phyloP scores from a whole-genome alignment of 371 early-diverging fungal species.

The Mortierella sp. region DNA sequence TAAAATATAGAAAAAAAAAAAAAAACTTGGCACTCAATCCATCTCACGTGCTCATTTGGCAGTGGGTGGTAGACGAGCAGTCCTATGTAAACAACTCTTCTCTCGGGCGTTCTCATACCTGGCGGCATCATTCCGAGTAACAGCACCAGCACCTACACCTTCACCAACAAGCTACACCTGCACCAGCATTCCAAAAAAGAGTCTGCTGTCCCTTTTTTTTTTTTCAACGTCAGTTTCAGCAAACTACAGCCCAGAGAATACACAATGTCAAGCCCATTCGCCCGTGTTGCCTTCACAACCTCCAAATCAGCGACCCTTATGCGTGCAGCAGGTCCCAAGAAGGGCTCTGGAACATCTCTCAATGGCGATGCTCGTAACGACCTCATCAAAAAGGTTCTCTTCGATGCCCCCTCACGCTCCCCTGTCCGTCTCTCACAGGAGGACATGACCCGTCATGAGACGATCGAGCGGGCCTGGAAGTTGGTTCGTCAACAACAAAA shows the following conservation, averaged over 20 bases:
- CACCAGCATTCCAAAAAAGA: background rate
- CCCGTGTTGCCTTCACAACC: slow-evolving; percentile 27
- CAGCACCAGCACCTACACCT: background rate
- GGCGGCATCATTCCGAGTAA: background rate
- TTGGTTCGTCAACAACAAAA: slow-evolving; percentile 69
- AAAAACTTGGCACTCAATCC: too few species aligned
- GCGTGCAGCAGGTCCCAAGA: slow-evolving; percentile 27
- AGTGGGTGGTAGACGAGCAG: too few species aligned
- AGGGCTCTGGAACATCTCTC: slow-evolving; percentile 43
- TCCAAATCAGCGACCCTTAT: slow-evolving; percentile 33
- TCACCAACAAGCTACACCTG: too few species aligned
- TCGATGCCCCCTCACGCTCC: slow-evolving; percentile 67
- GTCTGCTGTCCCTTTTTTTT: background rate
- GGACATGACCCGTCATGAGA: slow-evolving; percentile 72
- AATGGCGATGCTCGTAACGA: slow-evolving; percentile 75
- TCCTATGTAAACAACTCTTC: background rate
- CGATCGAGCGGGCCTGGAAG: slow-evolving; percentile 82
- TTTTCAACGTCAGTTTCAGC: slow-evolving; percentile 3
- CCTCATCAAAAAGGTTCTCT: slow-evolving; percentile 77
- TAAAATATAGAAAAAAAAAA: slow-evolving; percentile 3
- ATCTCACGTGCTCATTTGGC: too few species aligned
- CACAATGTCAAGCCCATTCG: slow-evolving; percentile 46
- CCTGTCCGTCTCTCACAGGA: slow-evolving; percentile 57
- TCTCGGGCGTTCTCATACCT: background rate
- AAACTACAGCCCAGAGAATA: slow-evolving; percentile 4